phyloP scores from a whole-genome alignment of 1,284 basidiomycete genomes.

The Takashimella tepidaria region DNA sequence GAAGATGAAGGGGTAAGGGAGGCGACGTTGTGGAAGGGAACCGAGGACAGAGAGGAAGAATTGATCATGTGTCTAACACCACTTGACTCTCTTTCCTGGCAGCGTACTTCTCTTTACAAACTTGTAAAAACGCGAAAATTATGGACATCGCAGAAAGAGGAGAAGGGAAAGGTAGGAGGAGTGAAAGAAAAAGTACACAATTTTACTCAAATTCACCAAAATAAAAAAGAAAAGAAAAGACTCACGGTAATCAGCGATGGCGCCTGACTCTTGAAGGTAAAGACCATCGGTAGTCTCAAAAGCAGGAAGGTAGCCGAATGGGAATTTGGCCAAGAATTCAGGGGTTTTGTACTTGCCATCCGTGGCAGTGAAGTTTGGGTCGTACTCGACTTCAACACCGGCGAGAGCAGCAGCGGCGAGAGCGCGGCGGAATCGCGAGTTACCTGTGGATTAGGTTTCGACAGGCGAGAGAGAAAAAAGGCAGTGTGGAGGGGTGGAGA shows the following conservation, averaged over 20 bases:
- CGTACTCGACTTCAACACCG: conserved; percentile 63
- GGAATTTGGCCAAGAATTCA: conserved; percentile 74
- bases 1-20: conserved; percentile 8
- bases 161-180: too few species aligned
- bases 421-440: conserved; percentile 55
- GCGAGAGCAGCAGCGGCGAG: conserved; percentile 65
- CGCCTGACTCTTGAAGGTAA: conserved; percentile 71
- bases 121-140: too few species aligned
- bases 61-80: too few species aligned
- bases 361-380: conserved; percentile 57
- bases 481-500: background rate
- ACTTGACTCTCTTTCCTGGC: too few species aligned
- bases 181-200: too few species aligned
- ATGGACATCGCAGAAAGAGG: too few species aligned
- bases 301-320: conserved; percentile 77
- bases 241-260: conserved; percentile 88
- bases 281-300: conserved; percentile 69
- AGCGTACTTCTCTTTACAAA: too few species aligned
- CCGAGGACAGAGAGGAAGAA: background rate
- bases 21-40: background rate
- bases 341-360: conserved; percentile 58
- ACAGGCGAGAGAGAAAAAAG: background rate
- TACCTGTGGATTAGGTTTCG: conserved; percentile 24
- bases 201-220: too few species aligned
- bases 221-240: conserved; percentile 29